A percentile compares a stretch with the other conserved stretches of the same genome.
Evolutionary conservation across 2,329 filamentous ascomycete species (phyloP).

Genomic region (Hymenoscyphus occultus): DNA sequence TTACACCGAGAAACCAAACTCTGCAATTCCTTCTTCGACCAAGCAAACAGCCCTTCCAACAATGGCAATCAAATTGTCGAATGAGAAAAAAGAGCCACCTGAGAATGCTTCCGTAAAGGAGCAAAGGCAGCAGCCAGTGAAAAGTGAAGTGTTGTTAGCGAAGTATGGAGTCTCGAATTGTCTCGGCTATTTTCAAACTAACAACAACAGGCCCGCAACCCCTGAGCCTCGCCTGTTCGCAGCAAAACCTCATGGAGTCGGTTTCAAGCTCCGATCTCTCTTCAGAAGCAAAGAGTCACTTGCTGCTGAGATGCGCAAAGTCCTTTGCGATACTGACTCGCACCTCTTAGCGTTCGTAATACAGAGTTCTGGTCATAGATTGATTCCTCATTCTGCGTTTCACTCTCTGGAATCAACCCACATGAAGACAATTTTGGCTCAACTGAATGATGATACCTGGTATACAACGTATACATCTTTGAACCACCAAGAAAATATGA

Average conservation of each 20-base stretch:
- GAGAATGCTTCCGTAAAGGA: not conserved
- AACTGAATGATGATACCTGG: conserved; percentile 29
- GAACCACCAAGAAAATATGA: conserved; percentile 17
- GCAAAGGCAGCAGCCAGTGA: not conserved
- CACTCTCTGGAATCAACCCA: conserved; percentile 33
- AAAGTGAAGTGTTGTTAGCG: not conserved
- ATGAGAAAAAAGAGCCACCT: not conserved
- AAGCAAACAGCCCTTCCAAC: not conserved
- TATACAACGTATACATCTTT: conserved; percentile 29
- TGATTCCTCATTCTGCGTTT: conserved; percentile 31
- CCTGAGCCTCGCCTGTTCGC: conserved; percentile 27
- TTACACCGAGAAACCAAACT: conserved; percentile 19
- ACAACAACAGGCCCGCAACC: conserved; percentile 15
- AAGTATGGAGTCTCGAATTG: not conserved
- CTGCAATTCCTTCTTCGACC: not conserved
- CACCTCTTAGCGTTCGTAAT: conserved; percentile 29
- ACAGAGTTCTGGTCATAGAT: conserved; percentile 12
- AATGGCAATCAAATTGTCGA: not conserved
- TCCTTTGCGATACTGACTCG: conserved; percentile 24
- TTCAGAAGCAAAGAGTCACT: conserved; percentile 33
- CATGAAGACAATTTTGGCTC: conserved; percentile 30
- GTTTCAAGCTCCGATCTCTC: conserved; percentile 28
- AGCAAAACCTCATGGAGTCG: conserved; percentile 21
- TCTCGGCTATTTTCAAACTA: not conserved
- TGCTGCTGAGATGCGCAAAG: conserved; percentile 28